Conservation (phyloP, 2,329 filamentous ascomycete species). For the Thelonectria blattea region DNA sequence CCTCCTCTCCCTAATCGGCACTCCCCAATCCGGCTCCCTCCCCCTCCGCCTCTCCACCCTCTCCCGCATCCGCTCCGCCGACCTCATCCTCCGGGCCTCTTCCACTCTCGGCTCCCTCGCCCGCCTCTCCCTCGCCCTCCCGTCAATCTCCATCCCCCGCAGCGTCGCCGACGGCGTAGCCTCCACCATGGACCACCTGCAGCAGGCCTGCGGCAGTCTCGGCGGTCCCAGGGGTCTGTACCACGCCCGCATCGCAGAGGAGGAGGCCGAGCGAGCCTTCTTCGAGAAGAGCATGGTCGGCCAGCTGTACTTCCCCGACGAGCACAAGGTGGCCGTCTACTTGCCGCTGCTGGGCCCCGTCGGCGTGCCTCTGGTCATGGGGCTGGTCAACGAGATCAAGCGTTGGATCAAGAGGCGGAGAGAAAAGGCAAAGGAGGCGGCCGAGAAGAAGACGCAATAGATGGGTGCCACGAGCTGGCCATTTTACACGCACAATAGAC, state of each 20-base stretch:
- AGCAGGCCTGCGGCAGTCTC: constrained; percentile 76
- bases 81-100: constrained; percentile 85
- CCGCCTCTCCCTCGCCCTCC: constrained; percentile 80
- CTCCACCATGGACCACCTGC: constrained; percentile 77
- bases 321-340: constrained; percentile 98
- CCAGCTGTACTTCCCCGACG: constrained; percentile 97
- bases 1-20: constrained; percentile 84
- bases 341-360: constrained; percentile 89
- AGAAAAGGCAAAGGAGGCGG: constrained; percentile 49
- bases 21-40: constrained; percentile 81
- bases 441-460: constrained; percentile 47
- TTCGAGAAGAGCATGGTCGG: constrained; percentile 99
- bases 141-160: constrained; percentile 88
- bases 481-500: constrained; percentile 24
- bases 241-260: constrained; percentile 83
- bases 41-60: constrained; percentile 85
- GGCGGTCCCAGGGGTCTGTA: constrained; percentile 71
- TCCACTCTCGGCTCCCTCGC: constrained; percentile 94
- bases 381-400: constrained; percentile 80
- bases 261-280: constrained; percentile 90
- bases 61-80: constrained; percentile 82
- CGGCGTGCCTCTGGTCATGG: constrained; percentile 86
- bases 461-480: not conserved
- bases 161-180: constrained; percentile 86
- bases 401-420: constrained; percentile 59